These are phyloP conservation scores for Tylopilus orsonianus DNA, from an alignment of 1,284 basidiomycete species.

Conservation along the genomic window DNA sequence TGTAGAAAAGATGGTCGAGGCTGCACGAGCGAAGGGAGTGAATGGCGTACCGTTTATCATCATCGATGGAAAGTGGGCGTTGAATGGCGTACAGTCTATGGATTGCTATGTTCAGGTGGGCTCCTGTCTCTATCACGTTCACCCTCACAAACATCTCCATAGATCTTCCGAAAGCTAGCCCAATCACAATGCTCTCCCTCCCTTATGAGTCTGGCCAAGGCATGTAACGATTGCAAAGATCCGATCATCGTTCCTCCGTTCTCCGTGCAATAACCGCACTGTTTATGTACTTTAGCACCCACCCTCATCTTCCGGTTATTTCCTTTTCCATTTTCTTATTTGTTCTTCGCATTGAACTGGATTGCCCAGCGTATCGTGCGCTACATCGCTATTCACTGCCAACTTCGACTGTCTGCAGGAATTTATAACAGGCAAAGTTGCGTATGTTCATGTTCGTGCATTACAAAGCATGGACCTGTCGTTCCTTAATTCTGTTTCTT, in stretches of 20 bases:
- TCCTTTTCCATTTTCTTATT: no score
- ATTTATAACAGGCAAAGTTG: slow-evolving; percentile 15
- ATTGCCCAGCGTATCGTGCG: slow-evolving; percentile 20
- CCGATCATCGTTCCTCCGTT: slow-evolving; percentile 18
- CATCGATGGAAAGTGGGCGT: slow-evolving; percentile 77
- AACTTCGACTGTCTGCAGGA: slow-evolving; percentile 17
- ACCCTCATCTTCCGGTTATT: neutral
- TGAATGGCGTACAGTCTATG: slow-evolving; percentile 71
- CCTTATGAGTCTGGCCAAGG: slow-evolving; percentile 3
- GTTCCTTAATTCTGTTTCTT: slow-evolving; percentile 15
- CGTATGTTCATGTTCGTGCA: slow-evolving; percentile 13
- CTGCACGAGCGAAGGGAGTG: slow-evolving; percentile 69
- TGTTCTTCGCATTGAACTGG: slow-evolving; percentile 11
- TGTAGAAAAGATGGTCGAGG: slow-evolving; percentile 65
- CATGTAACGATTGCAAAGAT: slow-evolving; percentile 28
- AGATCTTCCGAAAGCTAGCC: slow-evolving; percentile 35
- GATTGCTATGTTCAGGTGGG: slow-evolving; percentile 72
- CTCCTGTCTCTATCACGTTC: neutral
- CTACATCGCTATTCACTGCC: slow-evolving; percentile 13
- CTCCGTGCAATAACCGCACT: slow-evolving; percentile 22
- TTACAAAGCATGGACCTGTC: slow-evolving; percentile 16
- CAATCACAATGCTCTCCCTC: slow-evolving; percentile 16
- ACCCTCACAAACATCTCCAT: neutral
- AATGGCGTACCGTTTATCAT: slow-evolving; percentile 80
- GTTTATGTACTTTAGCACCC: neutral